A percentile compares a stretch with the other conserved stretches of the same genome.
Conservation (phyloP, 306 rosid species). For the Crotalaria pallida region DNA sequence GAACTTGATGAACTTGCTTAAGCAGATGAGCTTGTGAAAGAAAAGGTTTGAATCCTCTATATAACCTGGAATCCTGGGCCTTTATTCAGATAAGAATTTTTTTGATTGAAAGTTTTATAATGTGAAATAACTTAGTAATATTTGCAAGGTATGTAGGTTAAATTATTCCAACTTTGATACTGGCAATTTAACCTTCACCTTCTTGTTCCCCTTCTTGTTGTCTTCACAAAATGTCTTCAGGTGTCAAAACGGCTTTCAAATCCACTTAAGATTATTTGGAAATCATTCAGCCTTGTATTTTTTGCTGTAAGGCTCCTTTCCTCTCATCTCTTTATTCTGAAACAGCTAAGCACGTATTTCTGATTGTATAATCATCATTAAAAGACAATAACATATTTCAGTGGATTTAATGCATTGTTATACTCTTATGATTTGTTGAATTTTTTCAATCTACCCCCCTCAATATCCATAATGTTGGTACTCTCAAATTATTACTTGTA, state of each 20-base stretch:
- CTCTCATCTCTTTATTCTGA: not conserved
- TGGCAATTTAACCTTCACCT: not conserved
- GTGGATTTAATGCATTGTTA: not conserved
- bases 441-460: not conserved
- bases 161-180: slow-evolving; percentile 5
- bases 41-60: slow-evolving; percentile 58
- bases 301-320: slow-evolving; percentile 69
- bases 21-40: slow-evolving; percentile 93
- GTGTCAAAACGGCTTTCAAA: slow-evolving; percentile 63
- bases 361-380: slow-evolving; percentile 6
- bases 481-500: not conserved
- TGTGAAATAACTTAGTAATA: not conserved
- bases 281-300: slow-evolving; percentile 92
- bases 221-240: slow-evolving; percentile 30
- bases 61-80: not conserved
- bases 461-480: not conserved
- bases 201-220: not conserved
- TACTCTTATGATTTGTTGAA: not conserved
- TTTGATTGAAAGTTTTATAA: not conserved
- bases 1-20: slow-evolving; percentile 81
- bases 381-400: not conserved
- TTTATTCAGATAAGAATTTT: not conserved
- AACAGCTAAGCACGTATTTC: not conserved
- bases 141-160: slow-evolving; percentile 12
- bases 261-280: slow-evolving; percentile 85